Base-by-base conservation (phyloP, 2,329 filamentous ascomycete species). In the Curvularia lunata region DNA sequence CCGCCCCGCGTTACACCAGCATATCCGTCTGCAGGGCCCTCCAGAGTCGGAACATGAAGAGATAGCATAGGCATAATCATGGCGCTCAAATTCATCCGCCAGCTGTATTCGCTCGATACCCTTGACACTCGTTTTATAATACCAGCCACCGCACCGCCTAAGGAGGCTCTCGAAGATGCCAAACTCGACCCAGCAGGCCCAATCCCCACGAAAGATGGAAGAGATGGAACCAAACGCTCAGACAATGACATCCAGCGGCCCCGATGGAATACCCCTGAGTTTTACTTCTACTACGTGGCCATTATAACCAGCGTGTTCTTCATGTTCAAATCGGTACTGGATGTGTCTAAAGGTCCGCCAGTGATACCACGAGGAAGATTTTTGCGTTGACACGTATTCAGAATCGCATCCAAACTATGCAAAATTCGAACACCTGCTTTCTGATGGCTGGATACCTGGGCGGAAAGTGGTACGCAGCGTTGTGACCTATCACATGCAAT, bases 251-350 rank as follows among this genome's bases (percentile, higher is more conserved):
- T 83, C 54, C 82, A 85, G 60, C 85, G 87, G 34, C 85, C 93
- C 42, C 89, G 85, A 87, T 99, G 94, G 94, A 86, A 84, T 23
- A 96, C 92, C 0, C 84, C 85, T 2, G 95, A 99, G 78, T 98
- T 95, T 80, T 89, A 86, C 74, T 67, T 92, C 52, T 98, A 99
- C 80, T 90, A 88, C 66, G 47, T 89, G 19, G 78, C 91, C 64
- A 85, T 97, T 67, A 61, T 83, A 28, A 73, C 85, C 5, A 83
- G 82, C 54, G 83, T 98, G 25, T 91, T 92, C 8, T 84, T 88
- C 69, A 99, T 99, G 93, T 92, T 97, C 78, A 96, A 92, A 82
- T 83, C 89, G n/a, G 88, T 90, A 9, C 91, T 92, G 66, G 86
- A 91, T 78, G 92, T 96, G 45, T 99, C 95, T 23, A 85, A 88